Evolutionary conservation across 805 yeast genomes (phyloP), one percentile per base, ranked within the genome.

Genomic region (Kodamaea jinghongensis): DNA sequence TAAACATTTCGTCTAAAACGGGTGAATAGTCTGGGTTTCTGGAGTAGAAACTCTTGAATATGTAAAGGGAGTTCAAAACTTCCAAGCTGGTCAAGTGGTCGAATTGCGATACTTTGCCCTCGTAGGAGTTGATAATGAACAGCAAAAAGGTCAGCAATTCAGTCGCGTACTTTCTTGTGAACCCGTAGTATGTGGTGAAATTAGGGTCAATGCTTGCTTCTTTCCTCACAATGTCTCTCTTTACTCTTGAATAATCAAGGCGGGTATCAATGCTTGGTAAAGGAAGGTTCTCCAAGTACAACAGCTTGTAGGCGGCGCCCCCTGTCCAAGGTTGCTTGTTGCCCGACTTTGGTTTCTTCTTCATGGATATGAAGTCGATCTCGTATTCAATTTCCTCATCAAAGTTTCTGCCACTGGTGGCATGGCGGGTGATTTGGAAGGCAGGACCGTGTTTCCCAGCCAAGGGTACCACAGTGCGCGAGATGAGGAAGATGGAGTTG

Each of bases 21-120:
- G 28, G 37, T 28, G 50, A 51, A 16, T 54, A 50, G 4, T 51
- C 44, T 15, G 42, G 41, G 23, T 56, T 45, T 25, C 51, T 52
- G 30, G 39, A 36, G 36, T 49, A 52, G 34, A 37, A 43, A 28
- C 53, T 51, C 37, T 53, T 56, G 47, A 56, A 61, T 13, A 54
- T 49, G 40, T 61, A 56, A 30, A 60, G 42, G 13, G 54, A 50
- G 43, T 56, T 60, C 44, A 52, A 48, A 10, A 59, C 39, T 39
- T 61, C 65, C 8, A 48, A 33, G 4, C 56, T 33, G 4, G 61
- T 54, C 35, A 60, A 51, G 34, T 60, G 57, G 8, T 41, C 46
- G 29, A 57, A 57, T 16, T 41, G 35, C 4, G 40, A 40, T 42
- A 59, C 45, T 36, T 57, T 55, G 30, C 48, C 25, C 17, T 43